Evolutionary conservation across 768 basidiomycete genomes (phyloP).

Genomic region (Amanita inopinata): DNA sequence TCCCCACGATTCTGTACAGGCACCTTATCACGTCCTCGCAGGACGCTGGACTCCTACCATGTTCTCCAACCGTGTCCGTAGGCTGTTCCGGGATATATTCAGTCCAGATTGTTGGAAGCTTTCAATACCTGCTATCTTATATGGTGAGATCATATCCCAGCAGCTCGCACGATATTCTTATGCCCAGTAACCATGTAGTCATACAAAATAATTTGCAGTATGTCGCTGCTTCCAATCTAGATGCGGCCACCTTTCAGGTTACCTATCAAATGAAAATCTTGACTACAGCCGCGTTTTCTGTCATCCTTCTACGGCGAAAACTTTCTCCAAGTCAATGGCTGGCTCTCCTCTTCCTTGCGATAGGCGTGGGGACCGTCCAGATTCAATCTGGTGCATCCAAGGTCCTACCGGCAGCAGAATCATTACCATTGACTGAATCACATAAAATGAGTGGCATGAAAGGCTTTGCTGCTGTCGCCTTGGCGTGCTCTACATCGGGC

Average conservation of each 20-base stretch:
- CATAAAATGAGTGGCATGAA: slow-evolving; percentile 72
- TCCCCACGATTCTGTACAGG: slow-evolving; percentile 20
- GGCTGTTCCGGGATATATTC: slow-evolving; percentile 62
- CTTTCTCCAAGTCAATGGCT: slow-evolving; percentile 74
- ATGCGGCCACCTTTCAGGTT: slow-evolving; percentile 95
- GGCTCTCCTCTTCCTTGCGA: slow-evolving; percentile 72
- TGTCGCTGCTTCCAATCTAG: slow-evolving; percentile 86
- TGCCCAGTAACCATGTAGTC: slow-evolving; percentile 29
- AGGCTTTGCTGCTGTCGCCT: slow-evolving; percentile 83
- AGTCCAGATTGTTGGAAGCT: slow-evolving; percentile 95
- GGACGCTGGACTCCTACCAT: slow-evolving; percentile 21
- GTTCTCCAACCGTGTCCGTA: slow-evolving; percentile 38
- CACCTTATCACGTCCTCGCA: slow-evolving; percentile 21
- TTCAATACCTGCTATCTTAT: slow-evolving; percentile 93
- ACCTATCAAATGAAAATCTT: slow-evolving; percentile 97
- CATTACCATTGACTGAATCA: slow-evolving; percentile 14
- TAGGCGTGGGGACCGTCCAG: slow-evolving; percentile 86
- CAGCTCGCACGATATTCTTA: background rate
- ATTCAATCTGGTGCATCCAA: slow-evolving; percentile 47
- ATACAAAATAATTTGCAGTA: slow-evolving; percentile 96
- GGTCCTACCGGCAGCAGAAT: background rate
- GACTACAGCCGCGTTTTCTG: slow-evolving; percentile 86
- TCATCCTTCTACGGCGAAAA: slow-evolving; percentile 69
- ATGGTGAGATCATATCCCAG: slow-evolving; percentile 34
- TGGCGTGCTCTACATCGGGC: slow-evolving; percentile 92